These are phyloP conservation scores for Mycocentrospora acerina DNA, from an alignment of 2,329 filamentous ascomycete species.

Conservation along the genomic window DNA sequence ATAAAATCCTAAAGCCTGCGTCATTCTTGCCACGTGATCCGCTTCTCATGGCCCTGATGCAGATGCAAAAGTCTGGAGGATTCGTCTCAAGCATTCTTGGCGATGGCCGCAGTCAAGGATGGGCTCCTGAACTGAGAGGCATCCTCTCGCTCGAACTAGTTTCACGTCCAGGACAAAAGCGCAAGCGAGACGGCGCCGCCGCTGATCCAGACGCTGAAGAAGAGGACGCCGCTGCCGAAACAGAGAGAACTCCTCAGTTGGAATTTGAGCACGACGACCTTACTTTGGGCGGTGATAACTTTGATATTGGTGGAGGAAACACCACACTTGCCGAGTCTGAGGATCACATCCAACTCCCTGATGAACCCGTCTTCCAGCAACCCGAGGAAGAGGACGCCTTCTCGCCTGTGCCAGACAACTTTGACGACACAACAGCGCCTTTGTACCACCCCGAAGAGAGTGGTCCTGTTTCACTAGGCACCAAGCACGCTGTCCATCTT, in stretches of 20 bases:
- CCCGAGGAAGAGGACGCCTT: conserved; percentile 36
- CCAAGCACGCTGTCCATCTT: conserved; percentile 93
- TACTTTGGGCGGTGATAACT: conserved; percentile 46
- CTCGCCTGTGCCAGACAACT: conserved; percentile 53
- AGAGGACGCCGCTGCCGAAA: conserved; percentile 52
- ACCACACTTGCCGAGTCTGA: conserved; percentile 26
- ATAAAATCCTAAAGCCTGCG: conserved; percentile 80
- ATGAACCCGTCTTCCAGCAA: conserved; percentile 25
- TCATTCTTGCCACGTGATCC: conserved; percentile 86
- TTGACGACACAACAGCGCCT: conserved; percentile 77
- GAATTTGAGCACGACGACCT: conserved; percentile 56
- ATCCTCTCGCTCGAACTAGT: conserved; percentile 86
- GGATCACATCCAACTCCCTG: conserved; percentile 34
- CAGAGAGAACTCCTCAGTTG: conserved; percentile 68
- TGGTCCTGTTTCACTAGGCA: conserved; percentile 84
- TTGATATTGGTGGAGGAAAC: conserved; percentile 45
- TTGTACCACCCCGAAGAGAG: conserved; percentile 79
- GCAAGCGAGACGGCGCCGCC: conserved; percentile 87
- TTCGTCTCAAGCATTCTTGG: conserved; percentile 88
- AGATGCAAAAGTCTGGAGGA: conserved; percentile 86
- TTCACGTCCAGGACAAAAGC: conserved; percentile 77
- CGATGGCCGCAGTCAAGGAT: conserved; percentile 73
- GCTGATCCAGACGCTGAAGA: conserved; percentile 74
- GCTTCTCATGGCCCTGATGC: conserved; percentile 81
- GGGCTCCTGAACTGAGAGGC: conserved; percentile 91